Conservation (phyloP, 2,329 filamentous ascomycete genomes). For the Hirsutella rhossiliensis region DNA sequence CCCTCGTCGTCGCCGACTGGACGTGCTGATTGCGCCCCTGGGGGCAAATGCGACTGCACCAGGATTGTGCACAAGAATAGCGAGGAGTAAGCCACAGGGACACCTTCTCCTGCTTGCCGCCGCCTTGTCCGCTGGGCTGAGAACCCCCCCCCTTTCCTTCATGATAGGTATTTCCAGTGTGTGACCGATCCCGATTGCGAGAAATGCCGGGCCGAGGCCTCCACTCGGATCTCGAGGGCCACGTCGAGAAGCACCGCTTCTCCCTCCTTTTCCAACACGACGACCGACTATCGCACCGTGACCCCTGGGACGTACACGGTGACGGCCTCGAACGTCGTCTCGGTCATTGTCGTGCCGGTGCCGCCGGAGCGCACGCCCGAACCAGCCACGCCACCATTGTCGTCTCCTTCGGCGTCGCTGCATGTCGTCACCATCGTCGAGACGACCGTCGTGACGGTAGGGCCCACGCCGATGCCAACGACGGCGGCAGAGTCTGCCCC, state of each 20-base stretch:
- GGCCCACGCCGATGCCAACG: not conserved
- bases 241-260: not conserved
- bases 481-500: not conserved
- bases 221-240: not conserved
- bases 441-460: conserved; percentile 2
- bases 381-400: not conserved
- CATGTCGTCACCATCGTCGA: conserved; percentile 2
- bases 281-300: not conserved
- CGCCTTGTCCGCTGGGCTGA: not conserved
- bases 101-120: too few relatives aligned
- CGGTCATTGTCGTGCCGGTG: conserved; percentile 2
- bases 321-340: conserved; percentile 1
- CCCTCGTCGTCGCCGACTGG: not conserved
- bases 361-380: not conserved
- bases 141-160: not conserved
- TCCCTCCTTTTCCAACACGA: not conserved
- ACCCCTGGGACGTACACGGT: conserved; percentile 1
- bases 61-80: conserved; percentile 14
- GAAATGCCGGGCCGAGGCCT: conserved; percentile 6
- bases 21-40: conserved; percentile 6
- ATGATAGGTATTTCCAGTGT: conserved; percentile 20
- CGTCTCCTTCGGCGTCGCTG: not conserved
- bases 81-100: conserved; percentile 11
- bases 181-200: conserved; percentile 19
- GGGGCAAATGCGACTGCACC: conserved; percentile 16